Evolutionary conservation across 1,139 yeast species (phyloP).

Genomic region (Magnusiomyces tetraspermus): DNA sequence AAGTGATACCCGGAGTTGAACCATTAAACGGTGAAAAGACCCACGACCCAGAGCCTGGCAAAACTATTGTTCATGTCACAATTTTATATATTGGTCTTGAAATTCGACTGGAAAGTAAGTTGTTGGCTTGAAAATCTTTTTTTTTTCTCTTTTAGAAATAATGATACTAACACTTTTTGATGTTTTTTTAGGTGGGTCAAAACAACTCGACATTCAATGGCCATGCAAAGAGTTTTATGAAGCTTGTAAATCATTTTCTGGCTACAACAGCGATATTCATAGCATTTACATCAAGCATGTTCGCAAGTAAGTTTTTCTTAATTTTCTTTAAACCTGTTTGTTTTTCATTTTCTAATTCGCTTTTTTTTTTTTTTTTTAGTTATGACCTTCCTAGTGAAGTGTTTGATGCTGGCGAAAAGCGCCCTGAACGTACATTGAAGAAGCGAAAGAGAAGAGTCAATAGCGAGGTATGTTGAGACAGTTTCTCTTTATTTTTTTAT

Average conservation of each 20-base stretch:
- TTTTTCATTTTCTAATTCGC: conserved; percentile 38
- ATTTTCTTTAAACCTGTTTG: neutral
- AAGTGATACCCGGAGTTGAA: conserved; percentile 17
- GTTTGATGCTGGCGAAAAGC: conserved; percentile 60
- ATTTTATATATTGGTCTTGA: conserved; percentile 75
- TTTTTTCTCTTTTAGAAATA: conserved; percentile 21
- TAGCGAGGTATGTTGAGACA: neutral
- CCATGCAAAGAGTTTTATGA: conserved; percentile 86
- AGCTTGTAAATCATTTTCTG: conserved; percentile 64
- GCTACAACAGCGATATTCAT: conserved; percentile 51
- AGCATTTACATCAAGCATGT: conserved; percentile 62
- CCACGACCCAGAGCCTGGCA: conserved; percentile 25
- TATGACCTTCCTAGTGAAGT: conserved; percentile 81
- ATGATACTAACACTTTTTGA: too few relatives aligned
- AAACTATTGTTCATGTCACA: conserved; percentile 49
- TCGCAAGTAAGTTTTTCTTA: conserved; percentile 37
- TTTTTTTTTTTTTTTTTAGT: conserved; percentile 16
- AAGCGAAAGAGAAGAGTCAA: conserved; percentile 2
- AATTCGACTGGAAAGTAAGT: conserved; percentile 41
- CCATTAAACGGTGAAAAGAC: conserved; percentile 23
- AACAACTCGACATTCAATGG: conserved; percentile 71
- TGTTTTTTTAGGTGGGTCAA: conserved; percentile 21
- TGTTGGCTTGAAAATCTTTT: conserved; percentile 25
- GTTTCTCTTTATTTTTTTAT: neutral
- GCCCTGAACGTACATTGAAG: conserved; percentile 3